These are phyloP conservation scores for Trametes pubescens DNA, from an alignment of 1,284 basidiomycete genomes.

Conservation along the genomic window DNA sequence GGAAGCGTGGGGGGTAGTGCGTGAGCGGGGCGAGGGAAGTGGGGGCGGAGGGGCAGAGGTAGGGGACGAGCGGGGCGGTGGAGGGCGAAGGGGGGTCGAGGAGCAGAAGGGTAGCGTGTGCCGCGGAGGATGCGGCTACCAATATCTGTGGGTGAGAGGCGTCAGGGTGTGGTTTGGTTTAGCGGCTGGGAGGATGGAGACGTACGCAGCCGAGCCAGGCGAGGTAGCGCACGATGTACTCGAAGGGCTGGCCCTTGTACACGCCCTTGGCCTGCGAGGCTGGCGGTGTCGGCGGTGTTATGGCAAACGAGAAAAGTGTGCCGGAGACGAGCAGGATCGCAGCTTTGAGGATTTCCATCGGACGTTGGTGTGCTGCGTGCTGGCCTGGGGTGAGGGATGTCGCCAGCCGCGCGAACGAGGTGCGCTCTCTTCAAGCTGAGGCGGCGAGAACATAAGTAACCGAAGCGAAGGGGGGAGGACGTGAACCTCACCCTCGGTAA, in stretches of 20 bases:
- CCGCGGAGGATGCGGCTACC: slow-evolving; percentile 3
- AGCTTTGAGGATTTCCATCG: background rate
- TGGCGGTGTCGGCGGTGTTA: background rate
- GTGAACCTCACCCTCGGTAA: too few relatives aligned
- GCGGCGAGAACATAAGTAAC: too few relatives aligned
- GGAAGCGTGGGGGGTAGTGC: slow-evolving; percentile 11
- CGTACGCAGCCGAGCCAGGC: slow-evolving; percentile 20
- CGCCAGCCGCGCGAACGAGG: too few relatives aligned
- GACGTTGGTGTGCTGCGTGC: background rate
- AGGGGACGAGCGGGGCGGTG: background rate
- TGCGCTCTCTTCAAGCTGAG: too few relatives aligned
- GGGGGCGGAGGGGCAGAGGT: slow-evolving; percentile 10
- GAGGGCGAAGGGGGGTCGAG: background rate
- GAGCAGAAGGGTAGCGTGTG: slow-evolving; percentile 7
- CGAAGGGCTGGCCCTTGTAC: slow-evolving; percentile 22
- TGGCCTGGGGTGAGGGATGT: background rate
- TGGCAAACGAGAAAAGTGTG: background rate
- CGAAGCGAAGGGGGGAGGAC: too few relatives aligned
- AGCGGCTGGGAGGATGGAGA: background rate
- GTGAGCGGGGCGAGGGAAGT: slow-evolving; percentile 6
- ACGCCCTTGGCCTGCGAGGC: background rate
- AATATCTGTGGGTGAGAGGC: slow-evolving; percentile 1
- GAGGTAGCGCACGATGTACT: slow-evolving; percentile 19
- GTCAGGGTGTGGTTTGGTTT: background rate
- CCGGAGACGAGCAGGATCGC: background rate